phyloP scores from a whole-genome alignment of 164 flowering plant species.

The Macadamia integrifolia region DNA sequence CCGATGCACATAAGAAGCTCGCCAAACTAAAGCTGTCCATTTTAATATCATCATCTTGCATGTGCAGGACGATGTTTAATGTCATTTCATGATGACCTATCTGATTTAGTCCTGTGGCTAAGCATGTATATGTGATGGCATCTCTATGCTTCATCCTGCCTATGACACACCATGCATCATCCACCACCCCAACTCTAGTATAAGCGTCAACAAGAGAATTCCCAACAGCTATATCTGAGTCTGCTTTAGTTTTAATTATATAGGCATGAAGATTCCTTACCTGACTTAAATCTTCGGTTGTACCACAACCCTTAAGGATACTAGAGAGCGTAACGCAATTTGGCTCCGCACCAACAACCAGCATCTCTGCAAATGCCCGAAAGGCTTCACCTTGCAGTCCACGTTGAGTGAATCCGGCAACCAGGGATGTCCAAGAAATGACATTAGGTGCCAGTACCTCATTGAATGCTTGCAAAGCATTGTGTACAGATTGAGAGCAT shows the following conservation, averaged over 20 bases:
- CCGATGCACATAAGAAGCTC: conserved; percentile 49
- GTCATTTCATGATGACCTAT: conserved; percentile 41
- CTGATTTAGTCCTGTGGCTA: conserved; percentile 45
- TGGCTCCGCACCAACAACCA: conserved; percentile 31
- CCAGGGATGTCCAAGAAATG: conserved; percentile 59
- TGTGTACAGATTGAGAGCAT: conserved; percentile 25
- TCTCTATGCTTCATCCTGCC: conserved; percentile 37
- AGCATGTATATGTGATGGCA: conserved; percentile 48
- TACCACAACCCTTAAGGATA: conserved; percentile 33
- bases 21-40: conserved; percentile 46
- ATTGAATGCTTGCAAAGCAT: conserved; percentile 34
- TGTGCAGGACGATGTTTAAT: conserved; percentile 25
- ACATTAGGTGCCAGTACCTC: conserved; percentile 39
- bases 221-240: conserved; percentile 25
- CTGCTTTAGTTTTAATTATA: conserved; percentile 28
- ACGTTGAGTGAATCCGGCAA: conserved; percentile 39
- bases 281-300: conserved; percentile 18
- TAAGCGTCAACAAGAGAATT: conserved; percentile 53
- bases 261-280: conserved; percentile 35
- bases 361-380: conserved; percentile 34
- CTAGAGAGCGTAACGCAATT: conserved; percentile 43
- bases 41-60: conserved; percentile 31
- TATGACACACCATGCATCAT: conserved; percentile 35
- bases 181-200: conserved; percentile 33
- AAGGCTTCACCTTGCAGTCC: conserved; percentile 34